These are phyloP conservation scores for Tricholoma bakamatsutake DNA, from an alignment of 768 basidiomycete genomes.

Conservation along the genomic window DNA sequence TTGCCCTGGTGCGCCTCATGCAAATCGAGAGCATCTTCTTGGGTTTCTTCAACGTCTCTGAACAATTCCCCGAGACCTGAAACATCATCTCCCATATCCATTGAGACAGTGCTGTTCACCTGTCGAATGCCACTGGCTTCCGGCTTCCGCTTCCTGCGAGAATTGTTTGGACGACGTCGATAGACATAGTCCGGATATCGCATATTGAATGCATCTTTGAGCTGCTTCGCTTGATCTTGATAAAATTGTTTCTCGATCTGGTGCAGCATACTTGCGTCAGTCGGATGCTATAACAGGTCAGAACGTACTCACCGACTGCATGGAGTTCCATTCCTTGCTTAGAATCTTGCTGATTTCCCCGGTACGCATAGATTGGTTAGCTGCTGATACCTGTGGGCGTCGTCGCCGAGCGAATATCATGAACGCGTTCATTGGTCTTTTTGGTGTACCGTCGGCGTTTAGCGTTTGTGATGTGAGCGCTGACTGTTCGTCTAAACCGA, in stretches of 20 bases:
- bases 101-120: slow-evolving; percentile 23
- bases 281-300: background rate
- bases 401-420: slow-evolving; percentile 87
- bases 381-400: slow-evolving; percentile 79
- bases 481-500: slow-evolving; percentile 23
- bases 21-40: slow-evolving; percentile 21
- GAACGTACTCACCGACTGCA: slow-evolving; percentile 56
- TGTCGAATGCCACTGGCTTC: slow-evolving; percentile 23
- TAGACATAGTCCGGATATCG: slow-evolving; percentile 91
- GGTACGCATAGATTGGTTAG: slow-evolving; percentile 85
- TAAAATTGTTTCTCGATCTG: slow-evolving; percentile 85
- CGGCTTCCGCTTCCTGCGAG: slow-evolving; percentile 51
- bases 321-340: slow-evolving; percentile 80
- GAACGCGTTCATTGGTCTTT: slow-evolving; percentile 91
- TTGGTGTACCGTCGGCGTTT: slow-evolving; percentile 83
- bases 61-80: slow-evolving; percentile 29
- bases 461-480: slow-evolving; percentile 72
- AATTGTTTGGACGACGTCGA: slow-evolving; percentile 82
- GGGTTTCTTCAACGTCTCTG: slow-evolving; percentile 27
- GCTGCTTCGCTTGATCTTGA: slow-evolving; percentile 76
- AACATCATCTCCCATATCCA: slow-evolving; percentile 27
- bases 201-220: slow-evolving; percentile 82
- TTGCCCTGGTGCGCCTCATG: slow-evolving; percentile 21
- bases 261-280: background rate
- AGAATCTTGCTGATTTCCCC: slow-evolving; percentile 88